Conservation (phyloP, 495 filamentous ascomycete genomes). For the Mycothermus thermophilus region DNA sequence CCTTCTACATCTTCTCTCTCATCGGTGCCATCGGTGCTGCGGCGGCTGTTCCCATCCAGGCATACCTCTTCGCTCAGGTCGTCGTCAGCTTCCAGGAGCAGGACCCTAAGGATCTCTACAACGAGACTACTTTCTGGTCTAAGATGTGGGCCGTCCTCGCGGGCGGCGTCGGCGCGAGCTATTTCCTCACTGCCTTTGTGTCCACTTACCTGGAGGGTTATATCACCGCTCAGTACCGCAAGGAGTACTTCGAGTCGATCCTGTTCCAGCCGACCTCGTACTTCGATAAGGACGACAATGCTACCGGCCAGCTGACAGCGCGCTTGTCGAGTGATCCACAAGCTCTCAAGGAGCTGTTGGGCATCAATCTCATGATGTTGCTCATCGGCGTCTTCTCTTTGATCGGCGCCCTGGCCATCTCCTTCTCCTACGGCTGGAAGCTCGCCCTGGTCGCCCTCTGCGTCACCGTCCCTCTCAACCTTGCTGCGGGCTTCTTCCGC, state of each 20-base stretch:
- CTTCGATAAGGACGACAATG: conserved; percentile 50
- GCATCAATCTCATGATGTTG: conserved; percentile 40
- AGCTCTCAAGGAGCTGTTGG: conserved; percentile 48
- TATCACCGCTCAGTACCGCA: conserved; percentile 37
- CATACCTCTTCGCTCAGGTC: conserved; percentile 32
- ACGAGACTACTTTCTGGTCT: conserved; percentile 31
- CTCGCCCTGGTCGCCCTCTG: conserved; percentile 37
- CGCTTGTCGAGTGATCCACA: conserved; percentile 45
- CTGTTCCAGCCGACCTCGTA: conserved; percentile 45
- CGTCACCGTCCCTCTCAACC: conserved; percentile 34
- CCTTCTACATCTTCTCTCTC: conserved; percentile 23
- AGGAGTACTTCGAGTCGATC: conserved; percentile 45
- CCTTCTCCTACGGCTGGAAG: conserved; percentile 46
- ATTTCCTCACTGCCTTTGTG: conserved; percentile 23
- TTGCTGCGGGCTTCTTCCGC: conserved; percentile 37
- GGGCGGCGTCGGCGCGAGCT: conserved; percentile 23
- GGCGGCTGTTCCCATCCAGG: conserved; percentile 26
- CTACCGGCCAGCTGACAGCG: conserved; percentile 47
- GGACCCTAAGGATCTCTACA: conserved; percentile 9
- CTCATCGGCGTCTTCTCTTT: conserved; percentile 37
- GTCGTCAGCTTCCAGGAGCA: conserved; percentile 25
- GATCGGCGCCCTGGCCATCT: conserved; percentile 34
- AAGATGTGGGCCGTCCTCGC: conserved; percentile 36
- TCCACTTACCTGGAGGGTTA: conserved; percentile 25
- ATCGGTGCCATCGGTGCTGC: conserved; percentile 26